Conservation (phyloP, 768 basidiomycete species). For the Lentinula guzmanii region DNA sequence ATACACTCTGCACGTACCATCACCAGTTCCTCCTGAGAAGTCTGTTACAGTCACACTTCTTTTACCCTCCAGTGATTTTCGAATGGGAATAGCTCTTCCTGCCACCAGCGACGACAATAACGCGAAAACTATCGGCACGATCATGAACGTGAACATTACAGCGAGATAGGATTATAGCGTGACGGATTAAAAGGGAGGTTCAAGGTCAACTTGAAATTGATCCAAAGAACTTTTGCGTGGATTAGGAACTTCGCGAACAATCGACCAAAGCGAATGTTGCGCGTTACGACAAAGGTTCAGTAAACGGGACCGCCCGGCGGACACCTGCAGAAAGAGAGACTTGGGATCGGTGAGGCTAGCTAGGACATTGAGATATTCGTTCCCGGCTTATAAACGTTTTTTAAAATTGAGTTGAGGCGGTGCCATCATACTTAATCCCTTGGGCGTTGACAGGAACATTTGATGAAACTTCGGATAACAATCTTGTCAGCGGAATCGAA, state of each 20-base stretch:
- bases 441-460: neutral
- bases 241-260: neutral
- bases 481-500: too few relatives aligned
- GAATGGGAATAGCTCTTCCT: neutral
- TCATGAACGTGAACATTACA: neutral
- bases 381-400: neutral
- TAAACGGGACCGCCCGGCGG: constrained; percentile 5
- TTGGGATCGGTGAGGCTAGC: neutral
- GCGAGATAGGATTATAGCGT: neutral
- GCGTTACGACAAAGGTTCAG: constrained; percentile 1
- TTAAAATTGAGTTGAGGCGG: neutral
- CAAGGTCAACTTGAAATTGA: constrained; percentile 6
- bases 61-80: neutral
- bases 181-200: neutral
- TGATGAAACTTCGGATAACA: neutral
- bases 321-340: neutral
- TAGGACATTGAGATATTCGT: neutral
- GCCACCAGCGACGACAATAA: neutral
- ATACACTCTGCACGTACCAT: neutral
- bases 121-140: neutral
- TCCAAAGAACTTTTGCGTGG: neutral
- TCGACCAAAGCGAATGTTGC: neutral
- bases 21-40: constrained; percentile 3
- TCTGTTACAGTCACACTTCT: neutral
- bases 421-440: neutral